Base-by-base conservation (phyloP, 148 eudicot species). In the Diospyros kaki region DNA sequence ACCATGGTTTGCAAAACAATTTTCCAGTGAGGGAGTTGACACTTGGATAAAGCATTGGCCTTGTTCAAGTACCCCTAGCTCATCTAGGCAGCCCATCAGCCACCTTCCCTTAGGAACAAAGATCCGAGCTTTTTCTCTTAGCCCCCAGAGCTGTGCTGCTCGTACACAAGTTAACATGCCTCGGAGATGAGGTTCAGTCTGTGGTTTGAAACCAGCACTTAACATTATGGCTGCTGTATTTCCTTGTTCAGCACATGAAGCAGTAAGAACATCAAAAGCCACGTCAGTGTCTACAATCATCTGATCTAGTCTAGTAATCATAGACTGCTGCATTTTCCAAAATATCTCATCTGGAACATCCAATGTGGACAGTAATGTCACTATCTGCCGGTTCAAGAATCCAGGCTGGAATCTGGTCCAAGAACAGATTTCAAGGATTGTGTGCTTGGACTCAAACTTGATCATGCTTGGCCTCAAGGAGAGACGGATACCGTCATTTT, bases 1-100 rank as follows among this genome's bases (percentile, higher is more conserved):
- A 3, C 98, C 97, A 71, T 94, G 97, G 65, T 83, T 86, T n/a
- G 81, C 84, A 74, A 94, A 94, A 75, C 91, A 88, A 46, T 85
- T 88, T 74, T 92, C 92, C 4, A 92, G 79, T 3, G 91, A 90
- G 5, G 93, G 92, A 38, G 46, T 83, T 2, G 98, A 92, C 9
- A 92, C 96, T 77, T 94, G 97, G 64, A 94, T 60, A 45, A 89
- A 94, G 68, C 98, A 94, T 59, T 94, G 96, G 43, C 97, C 98
- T 69, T 92, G 93, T 77, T 89, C 89, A 56, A 94, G 96, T 12
- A 85, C 84, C 56, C 86, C 92, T 42, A 78, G 52, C 81, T 94
- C 98, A 78, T 94, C 98, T 40, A 94, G 76, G 75, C 98, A 94
- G 2, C 98, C 98, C 93, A 94, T 86, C 79, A 94, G 74, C 97